These are phyloP conservation scores for Zasmidium cellare DNA, from an alignment of 2,329 filamentous ascomycete species.

Conservation along the genomic window DNA sequence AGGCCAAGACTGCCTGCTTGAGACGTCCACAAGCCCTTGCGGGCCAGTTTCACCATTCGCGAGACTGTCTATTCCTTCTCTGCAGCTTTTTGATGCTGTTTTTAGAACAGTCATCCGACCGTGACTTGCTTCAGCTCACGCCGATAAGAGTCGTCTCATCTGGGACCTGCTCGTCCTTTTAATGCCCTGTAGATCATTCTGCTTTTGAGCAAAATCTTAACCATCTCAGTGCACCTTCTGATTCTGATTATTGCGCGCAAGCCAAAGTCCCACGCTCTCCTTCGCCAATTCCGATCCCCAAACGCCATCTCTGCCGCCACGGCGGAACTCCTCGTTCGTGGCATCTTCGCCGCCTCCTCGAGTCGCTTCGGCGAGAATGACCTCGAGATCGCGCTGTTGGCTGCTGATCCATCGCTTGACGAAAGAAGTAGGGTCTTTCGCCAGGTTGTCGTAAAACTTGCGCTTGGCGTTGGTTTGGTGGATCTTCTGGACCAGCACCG, in stretches of 20 bases:
- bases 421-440: conserved; percentile 80
- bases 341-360: conserved; percentile 54
- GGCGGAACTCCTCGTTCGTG: conserved; percentile 68
- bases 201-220: no score
- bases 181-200: no score
- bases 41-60: no score
- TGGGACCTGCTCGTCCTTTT: no score
- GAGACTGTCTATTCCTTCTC: no score
- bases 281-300: conserved; percentile 64
- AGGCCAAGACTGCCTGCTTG: no score
- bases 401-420: conserved; percentile 85
- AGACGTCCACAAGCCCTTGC: no score
- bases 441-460: conserved; percentile 77
- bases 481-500: conserved; percentile 78
- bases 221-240: background rate
- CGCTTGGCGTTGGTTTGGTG: conserved; percentile 86
- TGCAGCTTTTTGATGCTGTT: no score
- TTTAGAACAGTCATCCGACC: no score
- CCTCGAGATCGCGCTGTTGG: conserved; percentile 86
- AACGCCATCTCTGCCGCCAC: conserved; percentile 60
- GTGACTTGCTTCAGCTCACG: no score
- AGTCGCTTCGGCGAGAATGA: conserved; percentile 79
- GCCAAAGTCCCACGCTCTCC: conserved; percentile 63
- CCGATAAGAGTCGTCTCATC: no score
- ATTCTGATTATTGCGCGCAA: conserved; percentile 35